Conservation (phyloP, 75 land plant genomes). For the Cupressus sempervirens region DNA sequence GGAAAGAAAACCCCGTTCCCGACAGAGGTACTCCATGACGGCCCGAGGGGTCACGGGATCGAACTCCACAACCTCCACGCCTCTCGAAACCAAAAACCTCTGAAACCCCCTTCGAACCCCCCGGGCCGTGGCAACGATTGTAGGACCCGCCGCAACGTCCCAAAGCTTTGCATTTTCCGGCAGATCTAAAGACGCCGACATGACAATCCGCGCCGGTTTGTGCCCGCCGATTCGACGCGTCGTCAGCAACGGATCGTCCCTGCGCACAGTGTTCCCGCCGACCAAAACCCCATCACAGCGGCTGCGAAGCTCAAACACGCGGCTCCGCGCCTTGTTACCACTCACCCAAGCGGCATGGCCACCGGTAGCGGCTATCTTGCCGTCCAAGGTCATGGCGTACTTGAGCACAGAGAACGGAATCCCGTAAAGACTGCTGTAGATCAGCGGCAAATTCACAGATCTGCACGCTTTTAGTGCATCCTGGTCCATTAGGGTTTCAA, state of each 20-base stretch:
- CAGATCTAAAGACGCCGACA: slow-evolving; percentile 37
- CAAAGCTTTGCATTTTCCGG: slow-evolving; percentile 43
- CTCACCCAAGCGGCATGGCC: slow-evolving; percentile 54
- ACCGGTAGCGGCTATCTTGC: slow-evolving; percentile 44
- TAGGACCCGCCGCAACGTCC: slow-evolving; percentile 34
- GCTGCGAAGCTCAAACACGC: slow-evolving; percentile 33
- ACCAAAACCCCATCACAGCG: slow-evolving; percentile 39
- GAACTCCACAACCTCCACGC: slow-evolving; percentile 50
- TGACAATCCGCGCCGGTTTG: slow-evolving; percentile 33
- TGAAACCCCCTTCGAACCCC: slow-evolving; percentile 38
- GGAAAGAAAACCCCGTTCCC: slow-evolving; percentile 27
- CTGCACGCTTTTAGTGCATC: slow-evolving; percentile 37
- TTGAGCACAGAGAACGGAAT: slow-evolving; percentile 40
- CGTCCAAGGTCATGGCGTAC: slow-evolving; percentile 54
- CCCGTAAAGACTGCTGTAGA: slow-evolving; percentile 26
- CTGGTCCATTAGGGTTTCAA: slow-evolving; percentile 17
- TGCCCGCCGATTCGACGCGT: slow-evolving; percentile 43
- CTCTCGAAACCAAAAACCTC: slow-evolving; percentile 14
- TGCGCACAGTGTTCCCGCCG: slow-evolving; percentile 54
- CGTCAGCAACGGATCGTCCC: slow-evolving; percentile 42
- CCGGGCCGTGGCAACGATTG: slow-evolving; percentile 34
- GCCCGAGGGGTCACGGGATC: slow-evolving; percentile 40
- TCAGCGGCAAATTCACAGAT: slow-evolving; percentile 35
- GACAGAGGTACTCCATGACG: slow-evolving; percentile 33
- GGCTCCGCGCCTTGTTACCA: slow-evolving; percentile 27